Conservation (phyloP, 352 stramenopile species). For the Pythium grandisporangium region DNA sequence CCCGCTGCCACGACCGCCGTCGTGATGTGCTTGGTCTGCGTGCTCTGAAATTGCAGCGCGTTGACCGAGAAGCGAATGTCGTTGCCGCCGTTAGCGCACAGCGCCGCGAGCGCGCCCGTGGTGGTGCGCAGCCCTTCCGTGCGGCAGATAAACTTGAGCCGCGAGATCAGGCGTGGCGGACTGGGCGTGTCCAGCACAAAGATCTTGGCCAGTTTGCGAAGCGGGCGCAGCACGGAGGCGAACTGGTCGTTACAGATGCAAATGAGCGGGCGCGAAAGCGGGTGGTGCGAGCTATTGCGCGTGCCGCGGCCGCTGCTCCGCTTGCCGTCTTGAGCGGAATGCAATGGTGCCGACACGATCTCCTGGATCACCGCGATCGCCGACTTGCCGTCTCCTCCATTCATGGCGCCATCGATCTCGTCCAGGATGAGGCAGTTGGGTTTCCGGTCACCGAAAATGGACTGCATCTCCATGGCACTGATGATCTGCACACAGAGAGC, state of each 20-base stretch:
- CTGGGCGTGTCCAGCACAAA: conserved; percentile 89
- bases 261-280: conserved; percentile 92
- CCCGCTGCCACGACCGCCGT: conserved; percentile 13
- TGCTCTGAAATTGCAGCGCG: conserved; percentile 92
- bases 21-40: conserved; percentile 24
- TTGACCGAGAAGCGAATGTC: conserved; percentile 96
- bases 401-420: conserved; percentile 96
- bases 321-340: conserved; percentile 29
- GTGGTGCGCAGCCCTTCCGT: conserved; percentile 80
- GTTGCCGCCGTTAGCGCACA: conserved; percentile 58
- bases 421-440: conserved; percentile 98
- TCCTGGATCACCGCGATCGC: conserved; percentile 90
- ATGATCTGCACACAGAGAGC: conserved; percentile 38
- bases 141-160: conserved; percentile 90
- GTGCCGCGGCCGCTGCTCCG: conserved; percentile 9
- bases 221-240: conserved; percentile 89
- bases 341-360: conserved; percentile 86
- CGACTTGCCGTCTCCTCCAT: conserved; percentile 69
- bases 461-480: conserved; percentile 90
- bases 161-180: conserved; percentile 80
- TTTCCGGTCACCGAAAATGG: conserved; percentile 78
- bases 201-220: conserved; percentile 90
- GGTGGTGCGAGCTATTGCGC: conserved; percentile 36
- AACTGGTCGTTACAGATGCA: conserved; percentile 99
- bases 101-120: conserved; percentile 48